Evolutionary conservation across 805 yeast species (phyloP).

Genomic region (Ogataea sp.): DNA sequence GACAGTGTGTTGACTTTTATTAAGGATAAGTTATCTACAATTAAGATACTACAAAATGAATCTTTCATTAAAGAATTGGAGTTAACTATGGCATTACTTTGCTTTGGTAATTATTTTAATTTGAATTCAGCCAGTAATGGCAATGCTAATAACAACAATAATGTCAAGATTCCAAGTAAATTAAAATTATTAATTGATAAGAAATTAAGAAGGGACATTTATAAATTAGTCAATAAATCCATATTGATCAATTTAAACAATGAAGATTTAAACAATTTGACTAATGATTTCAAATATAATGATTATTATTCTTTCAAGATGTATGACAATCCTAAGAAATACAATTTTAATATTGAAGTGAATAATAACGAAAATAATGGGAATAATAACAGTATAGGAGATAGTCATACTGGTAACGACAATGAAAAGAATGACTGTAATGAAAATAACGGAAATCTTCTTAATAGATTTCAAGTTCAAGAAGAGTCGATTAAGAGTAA

Average conservation of each 20-base stretch:
- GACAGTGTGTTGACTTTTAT: conserved; percentile 50
- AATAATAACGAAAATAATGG: neutral
- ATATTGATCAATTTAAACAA: conserved; percentile 34
- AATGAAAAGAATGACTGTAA: neutral
- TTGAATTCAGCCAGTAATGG: conserved; percentile 1
- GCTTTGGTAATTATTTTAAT: conserved; percentile 27
- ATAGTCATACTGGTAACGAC: neutral
- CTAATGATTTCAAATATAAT: neutral
- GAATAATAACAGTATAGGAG: neutral
- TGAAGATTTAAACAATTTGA: conserved; percentile 10
- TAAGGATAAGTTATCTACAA: conserved; percentile 36
- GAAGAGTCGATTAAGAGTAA: conserved; percentile 1
- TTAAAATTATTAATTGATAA: conserved; percentile 50
- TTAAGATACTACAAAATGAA: conserved; percentile 30
- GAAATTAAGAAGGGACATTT: conserved; percentile 55
- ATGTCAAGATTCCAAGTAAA: conserved; percentile 42
- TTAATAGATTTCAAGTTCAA: too few species aligned
- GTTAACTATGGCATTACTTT: conserved; percentile 72
- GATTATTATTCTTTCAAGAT: conserved; percentile 3
- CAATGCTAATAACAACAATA: conserved; percentile 5
- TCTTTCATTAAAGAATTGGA: conserved; percentile 67
- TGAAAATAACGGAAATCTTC: too few species aligned
- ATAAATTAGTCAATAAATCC: conserved; percentile 61
- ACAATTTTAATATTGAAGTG: neutral
- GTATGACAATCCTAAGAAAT: neutral